Evolutionary conservation across 306 rosid species (phyloP), one percentile per base, ranked within the genome.

Genomic region (Inga oerstediana): DNA sequence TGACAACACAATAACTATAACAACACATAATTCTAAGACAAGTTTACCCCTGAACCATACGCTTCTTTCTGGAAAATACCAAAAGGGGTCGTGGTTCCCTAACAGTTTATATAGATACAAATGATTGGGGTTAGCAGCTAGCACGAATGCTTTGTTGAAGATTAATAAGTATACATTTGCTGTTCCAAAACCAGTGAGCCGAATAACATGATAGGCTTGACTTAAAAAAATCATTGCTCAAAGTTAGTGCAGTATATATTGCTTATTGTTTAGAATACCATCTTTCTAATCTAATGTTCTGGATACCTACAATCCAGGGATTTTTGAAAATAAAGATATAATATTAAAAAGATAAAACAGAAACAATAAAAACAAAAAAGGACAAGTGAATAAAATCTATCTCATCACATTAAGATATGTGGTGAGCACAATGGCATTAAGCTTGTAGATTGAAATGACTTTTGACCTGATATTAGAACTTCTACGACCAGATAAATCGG

Each of bases 111-210:
- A 8, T 59, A 7, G 56, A 13, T 43, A 19, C 14, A 8, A 78
- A 71, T 17, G 22, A 6, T 17, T 19, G 30, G 67, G 45, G 27
- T 72, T 48, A 49, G 39, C 52, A 13, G 22, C 66, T 62, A 48
- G 67, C 54, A 72, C 49, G 16, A 39, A 65, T 84, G 83, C 37
- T 24, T 27, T 62, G 17, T 62, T 61, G n/a, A 24, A 61, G 67
- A 12, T 66, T 8, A 44, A 44, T 13, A 13, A 48, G 3, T 11
- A 48, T 48, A 48, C 4, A 48, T 44, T 48, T 48, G 17, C 52
- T 48, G 15, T 11, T 48, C 52, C 52, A 48, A 48, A 48, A 45
- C 49, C 49, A 45, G 45, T 45, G 49, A 45, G 12, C 49, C 3
- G 49, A 45, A 45, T 13, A 45, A 45, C 49, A 45, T 48, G 52